Conservation (phyloP, 1,139 yeast genomes). For the Saccharomyces hybrid region DNA sequence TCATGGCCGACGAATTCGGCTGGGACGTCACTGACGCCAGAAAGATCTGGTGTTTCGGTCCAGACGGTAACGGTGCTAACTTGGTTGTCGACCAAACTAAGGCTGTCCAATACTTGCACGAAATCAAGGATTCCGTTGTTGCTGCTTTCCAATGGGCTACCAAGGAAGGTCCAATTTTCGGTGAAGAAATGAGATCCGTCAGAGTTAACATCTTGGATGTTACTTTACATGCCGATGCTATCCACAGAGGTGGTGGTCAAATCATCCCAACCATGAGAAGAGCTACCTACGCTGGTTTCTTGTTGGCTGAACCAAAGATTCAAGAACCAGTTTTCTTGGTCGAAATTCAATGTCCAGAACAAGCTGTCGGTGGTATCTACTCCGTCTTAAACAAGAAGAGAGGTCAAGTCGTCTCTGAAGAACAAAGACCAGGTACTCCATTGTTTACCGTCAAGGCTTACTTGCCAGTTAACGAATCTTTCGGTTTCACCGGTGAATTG, state of each 20-base stretch:
- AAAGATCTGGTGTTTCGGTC: constrained; percentile 99
- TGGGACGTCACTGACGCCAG: constrained; percentile 99
- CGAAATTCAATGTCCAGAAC: constrained; percentile 99
- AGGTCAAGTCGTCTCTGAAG: constrained; percentile 98
- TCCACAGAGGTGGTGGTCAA: constrained; percentile 99
- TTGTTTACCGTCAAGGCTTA: constrained; percentile 98
- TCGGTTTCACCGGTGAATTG: constrained; percentile 99
- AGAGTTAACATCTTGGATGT: constrained; percentile 98
- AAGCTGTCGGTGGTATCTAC: constrained; percentile 99
- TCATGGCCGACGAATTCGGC: constrained; percentile 97
- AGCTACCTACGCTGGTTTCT: constrained; percentile 96
- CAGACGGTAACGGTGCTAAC: constrained; percentile 99
- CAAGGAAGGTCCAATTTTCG: constrained; percentile 98
- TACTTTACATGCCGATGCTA: constrained; percentile 99
- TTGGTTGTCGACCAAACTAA: constrained; percentile 98
- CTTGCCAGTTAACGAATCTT: constrained; percentile 99
- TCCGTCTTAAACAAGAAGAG: constrained; percentile 99
- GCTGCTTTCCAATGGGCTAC: constrained; percentile 99
- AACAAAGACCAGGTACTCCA: constrained; percentile 99
- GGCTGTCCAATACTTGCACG: constrained; percentile 98
- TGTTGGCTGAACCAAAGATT: constrained; percentile 97
- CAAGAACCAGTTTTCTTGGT: constrained; percentile 99
- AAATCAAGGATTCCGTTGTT: constrained; percentile 98
- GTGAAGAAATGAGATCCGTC: constrained; percentile 92
- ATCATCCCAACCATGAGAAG: constrained; percentile 99